Conservation (phyloP, 495 filamentous ascomycete genomes). For the Opeltia flavorubescens region DNA sequence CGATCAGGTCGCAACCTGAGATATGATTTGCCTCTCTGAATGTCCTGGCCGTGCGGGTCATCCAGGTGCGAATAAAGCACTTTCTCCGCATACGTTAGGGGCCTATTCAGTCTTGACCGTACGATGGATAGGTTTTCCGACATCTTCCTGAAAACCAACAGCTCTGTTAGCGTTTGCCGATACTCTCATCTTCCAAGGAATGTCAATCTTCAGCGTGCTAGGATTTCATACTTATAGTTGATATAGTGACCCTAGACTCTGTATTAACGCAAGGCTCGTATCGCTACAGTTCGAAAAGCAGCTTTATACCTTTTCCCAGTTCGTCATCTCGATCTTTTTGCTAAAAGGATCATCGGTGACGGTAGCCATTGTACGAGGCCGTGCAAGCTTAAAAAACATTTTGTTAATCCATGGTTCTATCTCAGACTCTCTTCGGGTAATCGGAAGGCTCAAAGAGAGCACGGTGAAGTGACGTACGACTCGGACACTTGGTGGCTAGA, state of each 20-base stretch:
- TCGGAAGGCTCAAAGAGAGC: not conserved
- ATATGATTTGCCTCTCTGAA: slow-evolving; percentile 90
- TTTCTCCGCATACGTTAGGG: slow-evolving; percentile 94
- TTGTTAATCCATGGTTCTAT: no score
- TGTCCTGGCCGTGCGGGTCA: slow-evolving; percentile 89
- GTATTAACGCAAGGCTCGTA: slow-evolving; percentile 5
- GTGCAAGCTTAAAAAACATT: slow-evolving; percentile 26
- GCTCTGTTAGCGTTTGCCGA: slow-evolving; percentile 20
- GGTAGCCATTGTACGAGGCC: slow-evolving; percentile 45
- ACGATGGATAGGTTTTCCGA: slow-evolving; percentile 90
- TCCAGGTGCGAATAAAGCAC: slow-evolving; percentile 97
- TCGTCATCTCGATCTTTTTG: slow-evolving; percentile 73
- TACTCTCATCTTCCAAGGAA: not conserved
- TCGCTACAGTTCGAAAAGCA: slow-evolving; percentile 1
- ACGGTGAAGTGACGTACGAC: slow-evolving; percentile 31
- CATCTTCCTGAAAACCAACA: slow-evolving; percentile 68
- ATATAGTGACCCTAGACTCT: slow-evolving; percentile 53
- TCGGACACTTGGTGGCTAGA: slow-evolving; percentile 34
- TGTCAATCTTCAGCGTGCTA: not conserved
- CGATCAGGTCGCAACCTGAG: slow-evolving; percentile 92
- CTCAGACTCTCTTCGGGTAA: no score
- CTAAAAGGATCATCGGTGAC: slow-evolving; percentile 47
- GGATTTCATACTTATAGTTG: slow-evolving; percentile 51
- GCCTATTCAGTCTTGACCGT: slow-evolving; percentile 73
- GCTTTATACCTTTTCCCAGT: slow-evolving; percentile 47